phyloP scores from a whole-genome alignment of 2,329 filamentous ascomycete genomes.

The Zasmidium cellare region DNA sequence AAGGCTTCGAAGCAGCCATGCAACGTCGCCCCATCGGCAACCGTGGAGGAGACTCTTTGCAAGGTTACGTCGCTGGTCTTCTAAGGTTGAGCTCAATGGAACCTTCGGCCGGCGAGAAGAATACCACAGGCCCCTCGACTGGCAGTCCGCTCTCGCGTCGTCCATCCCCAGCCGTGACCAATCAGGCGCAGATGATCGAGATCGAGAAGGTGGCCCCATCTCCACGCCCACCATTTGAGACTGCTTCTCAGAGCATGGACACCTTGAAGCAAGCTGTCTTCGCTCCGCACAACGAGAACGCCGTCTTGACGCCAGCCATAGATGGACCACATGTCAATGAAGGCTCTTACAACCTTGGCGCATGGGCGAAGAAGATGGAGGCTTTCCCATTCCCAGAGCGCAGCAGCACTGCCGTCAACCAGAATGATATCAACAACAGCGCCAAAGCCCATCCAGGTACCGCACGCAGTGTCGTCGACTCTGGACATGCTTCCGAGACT shows the following conservation, averaged over 20 bases:
- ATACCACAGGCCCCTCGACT: constrained; percentile 14
- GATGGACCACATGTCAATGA: constrained; percentile 29
- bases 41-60: constrained; percentile 29
- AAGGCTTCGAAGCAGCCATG: constrained; percentile 35
- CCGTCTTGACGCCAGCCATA: constrained; percentile 31
- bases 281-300: constrained; percentile 35
- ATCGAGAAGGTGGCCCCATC: constrained; percentile 4
- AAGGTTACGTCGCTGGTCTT: constrained; percentile 37
- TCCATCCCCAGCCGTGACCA: constrained; percentile 25
- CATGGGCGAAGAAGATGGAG: constrained; percentile 30
- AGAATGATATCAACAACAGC: constrained; percentile 9
- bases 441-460: background rate
- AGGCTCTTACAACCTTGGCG: constrained; percentile 28
- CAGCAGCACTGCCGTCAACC: constrained; percentile 17
- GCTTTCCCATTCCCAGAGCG: constrained; percentile 22
- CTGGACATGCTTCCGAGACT: constrained; percentile 13
- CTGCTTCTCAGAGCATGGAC: constrained; percentile 25
- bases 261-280: constrained; percentile 34
- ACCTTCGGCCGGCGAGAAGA: background rate
- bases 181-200: constrained; percentile 12
- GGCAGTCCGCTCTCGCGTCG: constrained; percentile 29
- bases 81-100: constrained; percentile 24
- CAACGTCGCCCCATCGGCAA: constrained; percentile 29
- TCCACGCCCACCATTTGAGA: constrained; percentile 23
- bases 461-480: constrained; percentile 14